A percentile compares a stretch with the other conserved stretches of the same genome.
Conservation (phyloP, 2,329 filamentous ascomycete species). For the Beauveria medogensis region DNA sequence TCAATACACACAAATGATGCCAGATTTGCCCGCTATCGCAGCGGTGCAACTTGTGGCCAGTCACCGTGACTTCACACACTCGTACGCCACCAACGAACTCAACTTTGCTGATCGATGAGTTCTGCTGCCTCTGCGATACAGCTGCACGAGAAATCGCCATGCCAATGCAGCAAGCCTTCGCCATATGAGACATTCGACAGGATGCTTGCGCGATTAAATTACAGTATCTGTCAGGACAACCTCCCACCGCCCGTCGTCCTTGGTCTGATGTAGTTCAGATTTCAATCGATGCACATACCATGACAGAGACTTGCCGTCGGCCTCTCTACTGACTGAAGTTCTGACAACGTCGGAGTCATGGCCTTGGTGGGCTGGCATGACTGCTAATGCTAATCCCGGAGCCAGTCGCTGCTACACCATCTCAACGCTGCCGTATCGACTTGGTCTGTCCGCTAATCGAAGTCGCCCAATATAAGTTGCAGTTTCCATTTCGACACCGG, state of each 20-base stretch:
- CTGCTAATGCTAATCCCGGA: background rate
- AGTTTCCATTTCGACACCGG: background rate
- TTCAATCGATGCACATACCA: background rate
- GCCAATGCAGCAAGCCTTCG: background rate
- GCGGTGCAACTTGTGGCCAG: background rate
- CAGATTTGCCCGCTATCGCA: background rate
- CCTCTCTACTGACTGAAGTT: background rate
- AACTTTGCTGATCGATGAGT: background rate
- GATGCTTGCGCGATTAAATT: background rate
- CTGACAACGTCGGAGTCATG: background rate
- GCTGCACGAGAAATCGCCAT: background rate
- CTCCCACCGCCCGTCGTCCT: background rate
- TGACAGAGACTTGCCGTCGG: background rate
- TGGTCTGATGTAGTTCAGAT: background rate
- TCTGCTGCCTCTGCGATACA: background rate
- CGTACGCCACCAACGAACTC: background rate
- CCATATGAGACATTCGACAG: background rate
- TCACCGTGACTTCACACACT: background rate
- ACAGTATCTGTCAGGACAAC: background rate
- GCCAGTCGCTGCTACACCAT: background rate
- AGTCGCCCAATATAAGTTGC: background rate
- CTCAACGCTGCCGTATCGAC: background rate
- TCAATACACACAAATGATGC: background rate
- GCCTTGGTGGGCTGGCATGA: background rate
- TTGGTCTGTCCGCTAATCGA: background rate